A percentile compares a stretch with the other conserved stretches of the same genome.
phyloP scores from a whole-genome alignment of 129 eudicot genomes.

The Dittrichia graveolens region DNA sequence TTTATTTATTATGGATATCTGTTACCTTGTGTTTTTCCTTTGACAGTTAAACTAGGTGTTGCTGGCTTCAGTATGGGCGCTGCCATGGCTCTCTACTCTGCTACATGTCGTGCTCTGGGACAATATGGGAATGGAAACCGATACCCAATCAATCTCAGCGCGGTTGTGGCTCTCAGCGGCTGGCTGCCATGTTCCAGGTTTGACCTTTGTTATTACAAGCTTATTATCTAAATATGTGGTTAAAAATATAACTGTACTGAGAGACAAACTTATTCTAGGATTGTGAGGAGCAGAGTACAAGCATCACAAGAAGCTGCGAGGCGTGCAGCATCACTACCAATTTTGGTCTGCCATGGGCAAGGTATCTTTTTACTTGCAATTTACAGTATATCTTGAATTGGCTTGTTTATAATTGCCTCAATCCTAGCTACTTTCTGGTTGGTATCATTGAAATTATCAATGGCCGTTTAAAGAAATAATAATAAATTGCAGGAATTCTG shows the following conservation, averaged over 20 bases:
- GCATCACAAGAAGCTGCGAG: conserved; percentile 58
- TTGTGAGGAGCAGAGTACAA: conserved; percentile 50
- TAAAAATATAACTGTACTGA: conserved; percentile 27
- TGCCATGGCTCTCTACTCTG: conserved; percentile 59
- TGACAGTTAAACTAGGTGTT: conserved; percentile 61
- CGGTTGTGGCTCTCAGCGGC: conserved; percentile 59
- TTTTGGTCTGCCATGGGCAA: conserved; percentile 84
- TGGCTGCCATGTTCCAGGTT: conserved; percentile 76
- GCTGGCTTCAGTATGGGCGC: conserved; percentile 76
- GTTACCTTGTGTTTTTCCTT: background rate
- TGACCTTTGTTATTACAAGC: conserved; percentile 4
- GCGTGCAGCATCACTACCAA: conserved; percentile 73
- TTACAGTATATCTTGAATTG: background rate
- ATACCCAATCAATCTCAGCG: conserved; percentile 54
- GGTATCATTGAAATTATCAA: background rate
- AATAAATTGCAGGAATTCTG: conserved; percentile 13
- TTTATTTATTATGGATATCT: background rate
- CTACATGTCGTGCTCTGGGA: conserved; percentile 51
- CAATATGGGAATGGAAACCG: conserved; percentile 55
- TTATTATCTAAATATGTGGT: background rate
- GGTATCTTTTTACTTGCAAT: conserved; percentile 50
- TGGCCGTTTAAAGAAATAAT: background rate
- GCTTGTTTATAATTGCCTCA: background rate
- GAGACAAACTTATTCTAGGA: conserved; percentile 43
- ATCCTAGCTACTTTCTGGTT: background rate